Percentiles rank a stretch among this genome's conserved stretches.
Evolutionary conservation across 345 rosid genomes (phyloP).

Genomic region (Pseudoturritis turrita): DNA sequence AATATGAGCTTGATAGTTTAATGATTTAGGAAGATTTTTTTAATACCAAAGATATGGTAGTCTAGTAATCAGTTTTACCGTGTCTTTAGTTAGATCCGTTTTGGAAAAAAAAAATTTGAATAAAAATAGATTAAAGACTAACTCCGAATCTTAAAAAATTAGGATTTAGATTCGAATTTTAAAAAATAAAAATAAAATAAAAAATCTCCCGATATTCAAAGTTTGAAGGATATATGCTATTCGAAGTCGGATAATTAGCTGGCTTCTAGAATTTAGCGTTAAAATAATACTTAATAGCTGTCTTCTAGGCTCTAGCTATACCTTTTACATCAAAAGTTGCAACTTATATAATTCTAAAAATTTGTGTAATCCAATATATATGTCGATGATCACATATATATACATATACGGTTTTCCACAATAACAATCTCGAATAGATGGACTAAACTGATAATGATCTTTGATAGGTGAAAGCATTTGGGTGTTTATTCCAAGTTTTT

Average conservation of each 20-base stretch:
- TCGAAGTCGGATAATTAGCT: constrained; percentile 27
- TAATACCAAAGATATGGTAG: too few species aligned
- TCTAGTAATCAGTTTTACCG: too few species aligned
- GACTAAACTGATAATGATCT: not conserved
- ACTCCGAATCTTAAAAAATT: too few species aligned
- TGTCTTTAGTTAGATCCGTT: too few species aligned
- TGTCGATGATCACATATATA: too few species aligned
- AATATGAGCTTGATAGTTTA: constrained; percentile 11
- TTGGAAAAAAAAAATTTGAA: too few species aligned
- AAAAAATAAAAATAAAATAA: too few species aligned
- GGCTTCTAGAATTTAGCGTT: constrained; percentile 17
- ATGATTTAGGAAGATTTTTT: constrained; percentile 19
- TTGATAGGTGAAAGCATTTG: not conserved
- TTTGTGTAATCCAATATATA: not conserved
- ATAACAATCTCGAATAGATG: not conserved
- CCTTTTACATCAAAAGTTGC: not conserved
- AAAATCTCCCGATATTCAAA: too few species aligned
- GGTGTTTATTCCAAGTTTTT: not conserved
- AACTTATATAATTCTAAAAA: not conserved
- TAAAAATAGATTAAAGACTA: too few species aligned
- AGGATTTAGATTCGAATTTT: too few species aligned
- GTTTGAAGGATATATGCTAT: constrained; percentile 13
- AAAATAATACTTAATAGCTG: constrained; percentile 6
- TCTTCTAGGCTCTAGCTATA: constrained; percentile 3
- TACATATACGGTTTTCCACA: not conserved